Evolutionary conservation across 2,329 filamentous ascomycete species (phyloP), one percentile per base, ranked within the genome.

Genomic region (Exutisphaerella laricina): DNA sequence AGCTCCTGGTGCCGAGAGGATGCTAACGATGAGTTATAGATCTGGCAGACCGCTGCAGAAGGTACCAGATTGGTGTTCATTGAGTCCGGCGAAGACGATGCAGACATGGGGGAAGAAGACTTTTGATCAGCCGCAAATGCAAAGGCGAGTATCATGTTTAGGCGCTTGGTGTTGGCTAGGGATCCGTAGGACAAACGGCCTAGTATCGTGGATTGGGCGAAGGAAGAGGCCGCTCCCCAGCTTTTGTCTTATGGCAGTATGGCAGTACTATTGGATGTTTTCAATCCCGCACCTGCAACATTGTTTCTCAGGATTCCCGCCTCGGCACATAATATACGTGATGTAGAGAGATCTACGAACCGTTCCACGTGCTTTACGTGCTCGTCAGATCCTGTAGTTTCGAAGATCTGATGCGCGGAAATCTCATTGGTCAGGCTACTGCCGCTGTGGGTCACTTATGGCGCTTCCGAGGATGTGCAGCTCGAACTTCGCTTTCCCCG

Each of bases 21-120:
- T 53, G 48, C 66, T 71, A 58, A 70, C 22, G 9, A 17, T 32
- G 10, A 37, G 2, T 10, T 10, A 45, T 42, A 75, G 72, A 68
- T 75, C 47, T 77, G 73, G 73, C 73, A 77, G 66, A 75, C 72
- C 28, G 72, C 73, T 9, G 70, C 69, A 26, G 71, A 75, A 58
- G 73, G 73, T 6, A 75, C 73, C 5, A 58, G 73, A 37, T 61
- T 77, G 40, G 70, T 77, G 12, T 77, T 77, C 48, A 75, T 77
- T 45, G 72, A 76, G 50, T 66, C 71, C 28, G 72, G 69, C 33
- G 63, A 71, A 39, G 70, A 73, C 45, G 62, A 67, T 46, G 53
- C 48, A 39, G 57, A 60, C 22, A 59, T 58, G 54, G 62, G 58
- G 32, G 60, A 63, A 22, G 61, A 63, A 46, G 54, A 58, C 39